Evolutionary conservation across 805 yeast genomes (phyloP).

Genomic region (Nakazawaea ambrosiae): DNA sequence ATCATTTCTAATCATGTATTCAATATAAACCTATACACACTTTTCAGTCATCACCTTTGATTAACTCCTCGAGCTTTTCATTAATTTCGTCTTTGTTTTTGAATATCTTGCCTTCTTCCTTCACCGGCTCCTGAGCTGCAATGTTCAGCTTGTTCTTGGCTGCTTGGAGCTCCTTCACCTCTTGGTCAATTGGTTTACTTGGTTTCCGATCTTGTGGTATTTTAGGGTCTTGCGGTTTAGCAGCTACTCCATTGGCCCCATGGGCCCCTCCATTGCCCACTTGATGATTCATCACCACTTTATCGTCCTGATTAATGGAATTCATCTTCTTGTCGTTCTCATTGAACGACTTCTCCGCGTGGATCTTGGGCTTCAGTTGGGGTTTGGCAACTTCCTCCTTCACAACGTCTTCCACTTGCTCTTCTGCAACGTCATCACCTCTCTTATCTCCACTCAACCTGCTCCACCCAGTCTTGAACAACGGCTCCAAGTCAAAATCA

Average conservation of each 20-base stretch:
- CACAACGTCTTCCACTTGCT: neutral
- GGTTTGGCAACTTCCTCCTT: neutral
- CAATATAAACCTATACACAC: too few species aligned
- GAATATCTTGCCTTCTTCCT: constrained; percentile 1
- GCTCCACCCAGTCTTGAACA: constrained; percentile 58
- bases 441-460: constrained; percentile 21
- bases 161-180: neutral
- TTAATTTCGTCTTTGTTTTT: constrained; percentile 6
- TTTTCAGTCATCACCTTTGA: neutral
- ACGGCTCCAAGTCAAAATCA: constrained; percentile 43
- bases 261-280: too few species aligned
- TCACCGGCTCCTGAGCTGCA: neutral
- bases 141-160: neutral
- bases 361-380: constrained; percentile 10
- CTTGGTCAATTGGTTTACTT: constrained; percentile 7
- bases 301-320: too few species aligned
- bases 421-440: neutral
- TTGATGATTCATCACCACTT: too few species aligned
- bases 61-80: constrained; percentile 10
- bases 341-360: constrained; percentile 11
- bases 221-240: too few species aligned
- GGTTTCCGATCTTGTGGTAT: constrained; percentile 7
- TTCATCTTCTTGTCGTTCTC: constrained; percentile 10
- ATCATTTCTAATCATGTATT: neutral
- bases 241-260: too few species aligned